phyloP scores from a whole-genome alignment of 2,329 filamentous ascomycete species.

The Aspergillus cejpii region DNA sequence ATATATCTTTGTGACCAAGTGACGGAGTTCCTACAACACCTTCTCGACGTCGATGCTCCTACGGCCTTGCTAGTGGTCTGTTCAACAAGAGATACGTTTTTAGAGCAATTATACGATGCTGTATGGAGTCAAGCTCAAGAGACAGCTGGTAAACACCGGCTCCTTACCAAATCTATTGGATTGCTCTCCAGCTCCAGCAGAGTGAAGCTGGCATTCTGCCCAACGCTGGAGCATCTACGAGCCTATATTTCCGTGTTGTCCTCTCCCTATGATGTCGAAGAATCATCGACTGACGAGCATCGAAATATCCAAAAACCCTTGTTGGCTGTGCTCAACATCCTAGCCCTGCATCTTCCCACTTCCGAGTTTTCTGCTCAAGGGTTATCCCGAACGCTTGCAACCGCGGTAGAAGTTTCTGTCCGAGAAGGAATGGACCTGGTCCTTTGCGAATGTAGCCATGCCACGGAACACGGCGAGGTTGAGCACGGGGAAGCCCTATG shows the following conservation, averaged over 20 bases:
- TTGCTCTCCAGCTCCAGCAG: slow-evolving; percentile 62
- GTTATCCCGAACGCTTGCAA: slow-evolving; percentile 41
- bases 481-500: slow-evolving; percentile 35
- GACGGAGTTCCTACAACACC: slow-evolving; percentile 54
- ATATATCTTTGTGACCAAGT: slow-evolving; percentile 47
- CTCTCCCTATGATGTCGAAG: neutral
- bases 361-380: slow-evolving; percentile 46
- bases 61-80: slow-evolving; percentile 67
- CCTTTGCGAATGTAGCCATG: slow-evolving; percentile 39
- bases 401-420: slow-evolving; percentile 34
- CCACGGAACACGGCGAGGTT: slow-evolving; percentile 23
- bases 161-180: slow-evolving; percentile 60
- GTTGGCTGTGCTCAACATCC: slow-evolving; percentile 38
- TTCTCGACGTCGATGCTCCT: slow-evolving; percentile 52
- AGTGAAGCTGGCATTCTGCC: slow-evolving; percentile 64
- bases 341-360: slow-evolving; percentile 40
- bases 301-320: slow-evolving; percentile 15
- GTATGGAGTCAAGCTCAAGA: slow-evolving; percentile 28
- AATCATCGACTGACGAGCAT: neutral
- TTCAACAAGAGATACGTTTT: slow-evolving; percentile 57
- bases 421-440: slow-evolving; percentile 27
- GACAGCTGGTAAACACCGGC: slow-evolving; percentile 26
- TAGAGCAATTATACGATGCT: slow-evolving; percentile 52
- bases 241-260: slow-evolving; percentile 61
- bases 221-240: slow-evolving; percentile 69